Evolutionary conservation across 495 filamentous ascomycete genomes (phyloP), one percentile per base, ranked within the genome.

Genomic region (Penicillium bialowiezense): DNA sequence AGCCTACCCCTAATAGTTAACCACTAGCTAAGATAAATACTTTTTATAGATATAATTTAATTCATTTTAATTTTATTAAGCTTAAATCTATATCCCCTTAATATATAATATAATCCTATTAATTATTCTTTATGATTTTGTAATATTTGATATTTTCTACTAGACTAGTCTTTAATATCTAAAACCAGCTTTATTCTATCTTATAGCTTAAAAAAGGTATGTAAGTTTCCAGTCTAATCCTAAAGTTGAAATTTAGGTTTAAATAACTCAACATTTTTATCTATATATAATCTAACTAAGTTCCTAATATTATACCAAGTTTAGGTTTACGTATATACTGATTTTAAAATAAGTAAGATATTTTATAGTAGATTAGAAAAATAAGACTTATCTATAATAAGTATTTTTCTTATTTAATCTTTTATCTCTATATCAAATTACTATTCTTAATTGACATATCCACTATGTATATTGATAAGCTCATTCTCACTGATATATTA

Each of bases 161-260:
- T 28, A 9, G 9, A 4, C 24, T 28, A 9, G 24, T 28, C 24
- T 28, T 28, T 5, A 9, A 28, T 9, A 28, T 9, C 24, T 28
- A 9, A 28, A 28, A 28, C 9, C 9, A 4, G 24, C 24, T 28
- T 28, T 9, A 9, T 28, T 28, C 24, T 28, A 4, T 28, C 13
- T 19, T 39, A 51, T 4, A 41, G 49, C 28, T 34, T 40, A 8
- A 52, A 26, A 13, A 20, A 43, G 2, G 49, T 15, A 2, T 34
- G 23, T 28, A 45, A 40, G 17, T 34, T 40, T 23, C 41, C 34
- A 7, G 41, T 44, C 17, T 45, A 35, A 21, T 41, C 36, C 49
- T 51, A 54, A 73, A n/a, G 71, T 71, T 28, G 48, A 56, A 55
- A 52, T 29, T 57, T 49, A 32, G 44, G 49, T 24, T 57, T 40